A percentile compares a stretch with the other conserved stretches of the same genome.
Evolutionary conservation across 2,329 filamentous ascomycete species (phyloP).

Genomic region (Alternaria infectoria): DNA sequence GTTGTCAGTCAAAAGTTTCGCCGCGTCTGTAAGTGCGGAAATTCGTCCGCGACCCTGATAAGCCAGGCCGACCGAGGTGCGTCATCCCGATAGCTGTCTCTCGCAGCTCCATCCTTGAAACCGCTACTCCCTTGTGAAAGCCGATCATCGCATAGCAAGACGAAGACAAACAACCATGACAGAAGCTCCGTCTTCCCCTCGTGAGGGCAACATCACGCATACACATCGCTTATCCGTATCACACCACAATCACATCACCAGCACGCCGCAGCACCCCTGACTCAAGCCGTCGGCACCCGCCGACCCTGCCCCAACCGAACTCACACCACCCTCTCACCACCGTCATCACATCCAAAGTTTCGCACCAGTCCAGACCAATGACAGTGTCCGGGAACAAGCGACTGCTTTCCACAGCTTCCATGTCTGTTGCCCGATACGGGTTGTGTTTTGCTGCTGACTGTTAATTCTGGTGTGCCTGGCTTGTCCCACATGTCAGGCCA

Average conservation of each 20-base stretch:
- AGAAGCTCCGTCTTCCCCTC: rapidly evolving
- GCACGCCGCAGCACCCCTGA: background rate
- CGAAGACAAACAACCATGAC: background rate
- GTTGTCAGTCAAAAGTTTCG: background rate
- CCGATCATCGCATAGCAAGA: background rate
- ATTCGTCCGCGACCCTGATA: background rate
- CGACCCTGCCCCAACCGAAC: conserved; percentile 15
- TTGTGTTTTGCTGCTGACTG: background rate
- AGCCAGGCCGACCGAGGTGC: background rate
- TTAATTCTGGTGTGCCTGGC: background rate
- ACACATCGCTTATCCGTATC: background rate
- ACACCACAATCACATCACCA: conserved; percentile 10
- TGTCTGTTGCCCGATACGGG: background rate
- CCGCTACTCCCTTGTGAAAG: background rate
- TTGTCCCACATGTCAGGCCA: conserved; percentile 8
- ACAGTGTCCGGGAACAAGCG: conserved; percentile 8
- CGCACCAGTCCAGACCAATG: background rate
- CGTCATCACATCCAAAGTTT: background rate
- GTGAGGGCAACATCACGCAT: background rate
- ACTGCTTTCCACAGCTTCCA: background rate
- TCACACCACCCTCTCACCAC: conserved; percentile 37
- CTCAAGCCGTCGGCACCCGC: conserved; percentile 27
- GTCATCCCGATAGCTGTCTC: background rate
- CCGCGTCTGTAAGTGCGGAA: background rate
- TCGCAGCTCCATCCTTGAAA: background rate